Conservation (phyloP, 768 basidiomycete genomes). For the Scleroderma citrinum region DNA sequence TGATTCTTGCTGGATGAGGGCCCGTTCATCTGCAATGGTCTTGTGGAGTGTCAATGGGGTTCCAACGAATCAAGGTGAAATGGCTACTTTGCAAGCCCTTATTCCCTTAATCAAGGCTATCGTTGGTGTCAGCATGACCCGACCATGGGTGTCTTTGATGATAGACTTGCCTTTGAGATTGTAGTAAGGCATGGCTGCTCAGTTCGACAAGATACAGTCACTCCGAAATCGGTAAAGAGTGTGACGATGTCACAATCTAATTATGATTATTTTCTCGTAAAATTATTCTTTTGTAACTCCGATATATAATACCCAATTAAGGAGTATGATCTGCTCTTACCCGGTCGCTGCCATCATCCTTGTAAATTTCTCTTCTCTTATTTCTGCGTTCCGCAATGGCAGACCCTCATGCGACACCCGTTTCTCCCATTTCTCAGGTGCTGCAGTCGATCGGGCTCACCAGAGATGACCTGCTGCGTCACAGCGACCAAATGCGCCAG, state of each 20-base stretch:
- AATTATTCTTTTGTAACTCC: constrained; percentile 9
- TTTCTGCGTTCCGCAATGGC: constrained; percentile 12
- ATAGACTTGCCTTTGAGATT: constrained; percentile 71
- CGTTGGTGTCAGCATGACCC: constrained; percentile 19
- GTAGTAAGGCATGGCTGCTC: constrained; percentile 61
- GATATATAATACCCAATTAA: neutral
- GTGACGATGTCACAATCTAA: neutral
- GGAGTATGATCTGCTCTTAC: neutral
- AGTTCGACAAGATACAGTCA: neutral
- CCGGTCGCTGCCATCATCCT: neutral
- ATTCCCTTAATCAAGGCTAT: constrained; percentile 97
- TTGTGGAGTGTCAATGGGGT: constrained; percentile 30
- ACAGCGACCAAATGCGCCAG: constrained; percentile 75
- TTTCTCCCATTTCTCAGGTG: constrained; percentile 70
- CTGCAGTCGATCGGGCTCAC: constrained; percentile 69
- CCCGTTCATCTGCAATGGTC: constrained; percentile 98
- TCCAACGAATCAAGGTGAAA: constrained; percentile 12
- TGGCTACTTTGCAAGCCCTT: constrained; percentile 84
- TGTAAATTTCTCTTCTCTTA: constrained; percentile 1
- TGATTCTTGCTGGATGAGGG: constrained; percentile 94
- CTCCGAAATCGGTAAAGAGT: neutral
- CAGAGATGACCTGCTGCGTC: constrained; percentile 64
- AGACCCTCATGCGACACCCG: constrained; percentile 21
- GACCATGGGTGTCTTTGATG: constrained; percentile 1
- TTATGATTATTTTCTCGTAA: neutral